These are phyloP conservation scores for Backusella mclennaniae DNA, from an alignment of 192 early-diverging fungal genomes.

Conservation along the genomic window DNA sequence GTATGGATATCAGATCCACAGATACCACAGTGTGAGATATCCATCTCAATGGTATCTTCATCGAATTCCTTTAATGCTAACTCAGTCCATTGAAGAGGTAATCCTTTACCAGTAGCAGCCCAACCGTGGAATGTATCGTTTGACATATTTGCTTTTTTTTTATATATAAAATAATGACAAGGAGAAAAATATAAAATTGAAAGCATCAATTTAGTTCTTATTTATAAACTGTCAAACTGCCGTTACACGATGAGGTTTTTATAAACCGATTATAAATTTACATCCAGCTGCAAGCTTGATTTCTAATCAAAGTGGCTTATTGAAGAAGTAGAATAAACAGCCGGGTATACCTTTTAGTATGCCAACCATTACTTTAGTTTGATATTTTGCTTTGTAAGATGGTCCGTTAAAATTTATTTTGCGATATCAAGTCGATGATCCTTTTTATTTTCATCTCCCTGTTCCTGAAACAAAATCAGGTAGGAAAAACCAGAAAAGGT, in stretches of 20 bases:
- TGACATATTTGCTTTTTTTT: constrained; percentile 15
- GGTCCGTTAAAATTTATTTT: not conserved
- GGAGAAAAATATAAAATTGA: not conserved
- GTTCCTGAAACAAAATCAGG: not conserved
- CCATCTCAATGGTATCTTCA: constrained; percentile 46
- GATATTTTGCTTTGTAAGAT: not conserved
- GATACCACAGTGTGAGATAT: constrained; percentile 65
- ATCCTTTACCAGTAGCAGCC: constrained; percentile 20
- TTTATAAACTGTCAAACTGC: not conserved
- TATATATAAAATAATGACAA: not conserved
- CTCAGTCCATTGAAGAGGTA: constrained; percentile 24
- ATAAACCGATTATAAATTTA: not conserved
- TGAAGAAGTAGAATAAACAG: not conserved
- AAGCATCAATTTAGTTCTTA: not conserved
- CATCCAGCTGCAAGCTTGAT: not conserved
- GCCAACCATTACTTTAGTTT: not conserved
- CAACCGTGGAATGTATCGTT: constrained; percentile 29
- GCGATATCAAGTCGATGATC: not conserved
- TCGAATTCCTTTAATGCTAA: constrained; percentile 36
- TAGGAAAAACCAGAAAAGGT: not conserved
- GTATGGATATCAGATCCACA: constrained; percentile 80
- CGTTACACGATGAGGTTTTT: not conserved
- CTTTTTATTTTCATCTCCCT: not conserved
- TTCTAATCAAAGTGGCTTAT: not conserved
- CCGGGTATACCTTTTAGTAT: not conserved